Percentiles rank a stretch among this genome's conserved stretches.
phyloP scores from a whole-genome alignment of 257 asterid genomes.

The Phtheirospermum japonicum region DNA sequence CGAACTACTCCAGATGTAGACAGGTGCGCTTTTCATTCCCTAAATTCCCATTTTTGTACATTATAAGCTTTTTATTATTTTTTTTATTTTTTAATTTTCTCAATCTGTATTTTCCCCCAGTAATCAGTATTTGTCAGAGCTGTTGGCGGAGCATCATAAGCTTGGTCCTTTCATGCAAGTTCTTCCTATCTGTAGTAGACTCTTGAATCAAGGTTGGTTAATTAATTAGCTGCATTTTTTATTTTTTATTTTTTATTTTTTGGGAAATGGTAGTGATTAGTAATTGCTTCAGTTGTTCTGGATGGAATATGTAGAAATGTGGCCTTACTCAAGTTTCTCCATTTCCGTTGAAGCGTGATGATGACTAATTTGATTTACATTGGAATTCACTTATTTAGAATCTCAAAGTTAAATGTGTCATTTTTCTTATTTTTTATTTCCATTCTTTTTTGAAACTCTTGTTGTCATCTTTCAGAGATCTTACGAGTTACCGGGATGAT shows the following conservation, averaged over 20 bases:
- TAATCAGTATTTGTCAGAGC: constrained; percentile 89
- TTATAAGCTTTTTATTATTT: not conserved
- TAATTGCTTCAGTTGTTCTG: too few species aligned
- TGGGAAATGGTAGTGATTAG: too few species aligned
- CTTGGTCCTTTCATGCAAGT: constrained; percentile 94
- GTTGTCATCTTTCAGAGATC: constrained; percentile 47
- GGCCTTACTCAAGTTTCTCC: too few species aligned
- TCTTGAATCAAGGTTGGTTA: constrained; percentile 67
- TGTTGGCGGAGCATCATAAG: constrained; percentile 93
- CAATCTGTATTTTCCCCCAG: constrained; percentile 27
- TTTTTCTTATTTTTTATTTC: not conserved
- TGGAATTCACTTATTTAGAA: too few species aligned
- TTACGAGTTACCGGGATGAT: constrained; percentile 65
- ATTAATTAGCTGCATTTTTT: not conserved
- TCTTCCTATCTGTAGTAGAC: constrained; percentile 84
- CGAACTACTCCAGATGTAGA: not conserved
- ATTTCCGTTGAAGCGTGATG: too few species aligned
- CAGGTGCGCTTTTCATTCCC: constrained; percentile 22
- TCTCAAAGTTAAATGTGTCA: too few species aligned
- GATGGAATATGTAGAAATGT: too few species aligned
- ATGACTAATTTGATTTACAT: too few species aligned
- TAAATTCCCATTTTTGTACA: not conserved
- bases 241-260: not conserved
- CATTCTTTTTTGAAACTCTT: not conserved
- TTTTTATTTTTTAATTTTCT: not conserved